Conservation (phyloP, 2,329 filamentous ascomycete genomes). For the Colletotrichum liaoningense region DNA sequence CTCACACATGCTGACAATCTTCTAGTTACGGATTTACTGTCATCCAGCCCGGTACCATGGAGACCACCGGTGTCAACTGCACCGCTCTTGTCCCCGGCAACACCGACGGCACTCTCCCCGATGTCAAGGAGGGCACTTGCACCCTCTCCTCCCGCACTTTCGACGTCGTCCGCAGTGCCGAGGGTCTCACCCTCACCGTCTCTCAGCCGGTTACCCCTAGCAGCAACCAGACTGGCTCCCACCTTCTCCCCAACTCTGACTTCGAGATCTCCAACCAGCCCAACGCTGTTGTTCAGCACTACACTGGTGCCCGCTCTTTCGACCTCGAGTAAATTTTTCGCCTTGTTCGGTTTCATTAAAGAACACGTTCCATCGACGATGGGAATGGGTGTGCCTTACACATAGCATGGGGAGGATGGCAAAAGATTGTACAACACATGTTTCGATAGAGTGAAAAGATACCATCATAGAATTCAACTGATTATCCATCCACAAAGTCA, state of each 20-base stretch:
- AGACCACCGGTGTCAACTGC: constrained; percentile 42
- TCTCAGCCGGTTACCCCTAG: constrained; percentile 42
- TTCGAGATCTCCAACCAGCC: constrained; percentile 38
- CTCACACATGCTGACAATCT: background rate
- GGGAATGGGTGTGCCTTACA: background rate
- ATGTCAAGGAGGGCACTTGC: constrained; percentile 44
- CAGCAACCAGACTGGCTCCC: constrained; percentile 41
- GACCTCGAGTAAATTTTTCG: constrained; percentile 20
- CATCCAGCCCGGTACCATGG: constrained; percentile 39
- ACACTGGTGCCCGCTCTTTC: constrained; percentile 41
- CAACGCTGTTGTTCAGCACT: constrained; percentile 44
- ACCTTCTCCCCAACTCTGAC: constrained; percentile 42
- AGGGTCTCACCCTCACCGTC: constrained; percentile 43
- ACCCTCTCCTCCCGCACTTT: constrained; percentile 44
- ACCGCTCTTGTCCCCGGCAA: constrained; percentile 35
- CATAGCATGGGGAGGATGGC: background rate
- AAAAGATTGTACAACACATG: background rate
- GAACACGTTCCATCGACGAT: accelerated
- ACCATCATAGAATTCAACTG: background rate
- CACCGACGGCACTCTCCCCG: constrained; percentile 42
- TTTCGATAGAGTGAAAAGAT: background rate
- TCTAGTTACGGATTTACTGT: constrained; percentile 16
- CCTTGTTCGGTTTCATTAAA: background rate
- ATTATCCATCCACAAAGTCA: background rate
- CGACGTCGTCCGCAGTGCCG: constrained; percentile 38